Evolutionary conservation across 352 stramenopile genomes (phyloP).

Genomic region (Globisporangium nunn): DNA sequence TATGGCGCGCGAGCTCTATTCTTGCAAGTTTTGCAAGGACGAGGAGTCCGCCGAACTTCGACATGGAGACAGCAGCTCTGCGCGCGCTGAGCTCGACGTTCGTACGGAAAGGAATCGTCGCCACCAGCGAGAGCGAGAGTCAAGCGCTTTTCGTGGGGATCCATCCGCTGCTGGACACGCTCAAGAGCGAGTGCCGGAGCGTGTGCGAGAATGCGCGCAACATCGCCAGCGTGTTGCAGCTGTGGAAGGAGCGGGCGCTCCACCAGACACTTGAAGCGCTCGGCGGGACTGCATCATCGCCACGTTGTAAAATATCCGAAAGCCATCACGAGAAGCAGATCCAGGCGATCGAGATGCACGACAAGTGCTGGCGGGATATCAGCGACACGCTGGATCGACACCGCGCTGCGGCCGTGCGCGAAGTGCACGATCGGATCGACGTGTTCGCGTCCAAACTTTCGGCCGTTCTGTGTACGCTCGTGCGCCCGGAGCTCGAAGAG

Average conservation of each 20-base stretch:
- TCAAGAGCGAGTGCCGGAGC: conserved; percentile 13
- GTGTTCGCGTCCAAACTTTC: conserved; percentile 23
- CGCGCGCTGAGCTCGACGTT: conserved; percentile 24
- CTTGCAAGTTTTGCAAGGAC: neutral
- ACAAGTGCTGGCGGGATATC: conserved; percentile 32
- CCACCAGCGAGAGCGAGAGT: neutral
- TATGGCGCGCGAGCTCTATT: neutral
- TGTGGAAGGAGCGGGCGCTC: conserved; percentile 58
- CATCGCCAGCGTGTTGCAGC: conserved; percentile 25
- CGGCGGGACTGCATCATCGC: neutral
- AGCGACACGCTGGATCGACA: conserved; percentile 23
- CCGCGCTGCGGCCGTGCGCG: conserved; percentile 12
- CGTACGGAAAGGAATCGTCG: conserved; percentile 27
- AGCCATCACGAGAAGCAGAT: conserved; percentile 29
- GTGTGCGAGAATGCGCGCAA: conserved; percentile 14
- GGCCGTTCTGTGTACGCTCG: conserved; percentile 18
- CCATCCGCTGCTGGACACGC: conserved; percentile 8
- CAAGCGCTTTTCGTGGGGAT: conserved; percentile 6
- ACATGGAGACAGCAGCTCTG: conserved; percentile 5
- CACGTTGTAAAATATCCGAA: neutral
- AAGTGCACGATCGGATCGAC: conserved; percentile 23
- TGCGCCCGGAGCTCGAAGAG: conserved; percentile 30
- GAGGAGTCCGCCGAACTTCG: neutral
- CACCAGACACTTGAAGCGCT: conserved; percentile 44
- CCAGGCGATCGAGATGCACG: conserved; percentile 49